Evolutionary conservation across 306 rosid genomes (phyloP), one percentile per base, ranked within the genome.

Genomic region (Lotus japonicus): DNA sequence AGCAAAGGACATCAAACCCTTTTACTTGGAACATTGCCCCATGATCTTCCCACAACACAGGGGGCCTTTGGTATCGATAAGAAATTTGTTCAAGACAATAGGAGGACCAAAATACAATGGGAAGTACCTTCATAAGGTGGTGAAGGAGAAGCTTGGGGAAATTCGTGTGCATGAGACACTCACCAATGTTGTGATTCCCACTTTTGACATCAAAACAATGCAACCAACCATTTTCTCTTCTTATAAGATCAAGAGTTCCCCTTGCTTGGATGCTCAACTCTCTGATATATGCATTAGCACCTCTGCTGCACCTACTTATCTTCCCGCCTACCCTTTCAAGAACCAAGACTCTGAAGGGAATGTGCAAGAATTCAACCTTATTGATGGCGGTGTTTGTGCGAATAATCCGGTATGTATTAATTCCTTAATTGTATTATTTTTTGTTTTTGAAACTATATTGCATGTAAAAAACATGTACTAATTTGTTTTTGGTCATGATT

Each of bases 71-170:
- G 81, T 53, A 11, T 12, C 63, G 0, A 7, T 66, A 11, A 42
- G 39, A 18, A 80, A 66, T 4, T 4, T 71, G 7, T 45, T 66
- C 11, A 23, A 18, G 36, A 52, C 67, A 28, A 6, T 80, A 4
- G 75, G 82, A 42, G 97, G 96, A 54, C 96, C 96, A 17, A 91
- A 85, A 55, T 91, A 91, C 58, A 76, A 88, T 11, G 96, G 92
- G 0, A 83, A 78, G n/a, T 86, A 88, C 74, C 85, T 91, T 3
- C 85, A 81, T 15, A 19, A 5, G 13, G 64, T 86, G 12, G 69
- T 86, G 1, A 80, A 21, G 64, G 81, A 86, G 56, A 88, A 84
- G 18, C 62, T 91, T 3, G 89, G 95, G 2, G 48, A 83, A 11
- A 71, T 66, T 28, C 88, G 73, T 33, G 18, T 88, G 55, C 80